These are phyloP conservation scores for Artemisia argyi DNA, from an alignment of 129 eudicot genomes.

Conservation along the genomic window DNA sequence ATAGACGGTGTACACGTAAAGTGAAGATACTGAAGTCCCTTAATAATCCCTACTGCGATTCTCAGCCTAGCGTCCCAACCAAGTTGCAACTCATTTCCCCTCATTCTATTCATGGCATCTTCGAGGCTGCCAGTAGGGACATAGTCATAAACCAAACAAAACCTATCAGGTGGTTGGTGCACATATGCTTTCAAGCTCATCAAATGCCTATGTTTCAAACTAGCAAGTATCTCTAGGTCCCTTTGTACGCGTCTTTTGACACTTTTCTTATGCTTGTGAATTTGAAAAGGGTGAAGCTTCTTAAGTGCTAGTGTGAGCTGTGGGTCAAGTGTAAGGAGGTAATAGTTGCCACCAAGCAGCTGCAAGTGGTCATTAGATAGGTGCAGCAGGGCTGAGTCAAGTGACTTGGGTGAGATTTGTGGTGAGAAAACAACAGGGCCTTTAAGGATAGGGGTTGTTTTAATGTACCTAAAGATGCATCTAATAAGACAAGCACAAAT, in stretches of 20 bases:
- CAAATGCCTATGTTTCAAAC: slow-evolving; percentile 67
- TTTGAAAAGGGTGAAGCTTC: slow-evolving; percentile 34
- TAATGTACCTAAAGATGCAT: slow-evolving; percentile 54
- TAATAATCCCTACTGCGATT: slow-evolving; percentile 78
- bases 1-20: slow-evolving; percentile 48
- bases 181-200: slow-evolving; percentile 75
- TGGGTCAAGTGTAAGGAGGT: slow-evolving; percentile 54
- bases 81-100: slow-evolving; percentile 45
- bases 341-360: slow-evolving; percentile 53
- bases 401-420: slow-evolving; percentile 53
- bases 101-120: slow-evolving; percentile 56
- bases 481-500: slow-evolving; percentile 50
- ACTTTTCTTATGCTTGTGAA: slow-evolving; percentile 20
- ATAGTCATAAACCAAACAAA: slow-evolving; percentile 70
- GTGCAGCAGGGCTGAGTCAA: slow-evolving; percentile 55
- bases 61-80: slow-evolving; percentile 76
- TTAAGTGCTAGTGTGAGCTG: slow-evolving; percentile 76
- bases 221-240: slow-evolving; percentile 61
- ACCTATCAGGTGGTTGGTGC: slow-evolving; percentile 37
- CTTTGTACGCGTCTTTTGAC: slow-evolving; percentile 44
- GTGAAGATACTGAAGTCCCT: slow-evolving; percentile 79
- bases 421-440: slow-evolving; percentile 91
- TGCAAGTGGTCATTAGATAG: slow-evolving; percentile 32
- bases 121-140: slow-evolving; percentile 79
- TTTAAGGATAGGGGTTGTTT: slow-evolving; percentile 60